These are phyloP conservation scores for Aspergillus awamori DNA, from an alignment of 2,329 filamentous ascomycete genomes.

Conservation along the genomic window DNA sequence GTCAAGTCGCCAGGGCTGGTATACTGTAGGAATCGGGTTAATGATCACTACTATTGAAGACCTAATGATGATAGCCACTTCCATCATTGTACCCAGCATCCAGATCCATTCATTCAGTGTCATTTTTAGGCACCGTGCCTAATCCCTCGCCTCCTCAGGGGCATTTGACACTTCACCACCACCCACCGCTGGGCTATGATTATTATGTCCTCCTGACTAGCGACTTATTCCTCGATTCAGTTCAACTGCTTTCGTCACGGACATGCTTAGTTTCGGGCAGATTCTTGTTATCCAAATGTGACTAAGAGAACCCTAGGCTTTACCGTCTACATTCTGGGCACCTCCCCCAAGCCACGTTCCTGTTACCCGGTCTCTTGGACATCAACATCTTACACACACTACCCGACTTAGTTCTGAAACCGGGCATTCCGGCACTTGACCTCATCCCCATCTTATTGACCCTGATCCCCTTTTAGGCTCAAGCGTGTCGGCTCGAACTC, in stretches of 20 bases:
- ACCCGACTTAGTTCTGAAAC: conserved; percentile 1
- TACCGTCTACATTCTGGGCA: conserved; percentile 13
- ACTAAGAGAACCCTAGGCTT: background rate
- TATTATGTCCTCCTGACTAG: conserved; percentile 33
- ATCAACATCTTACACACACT: background rate
- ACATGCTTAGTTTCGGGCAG: conserved; percentile 15
- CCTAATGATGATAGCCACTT: conserved; percentile 10
- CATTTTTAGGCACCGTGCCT: conserved; percentile 8
- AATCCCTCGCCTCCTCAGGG: conserved; percentile 11
- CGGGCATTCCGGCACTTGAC: conserved; percentile 1
- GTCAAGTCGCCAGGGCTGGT: conserved; percentile 13
- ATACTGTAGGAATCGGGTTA: conserved; percentile 3
- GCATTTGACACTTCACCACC: conserved; percentile 5
- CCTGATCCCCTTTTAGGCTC: conserved; percentile 12
- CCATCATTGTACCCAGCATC: conserved; percentile 6
- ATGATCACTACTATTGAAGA: conserved; percentile 9
- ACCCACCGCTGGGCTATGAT: background rate
- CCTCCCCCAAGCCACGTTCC: conserved; percentile 23
- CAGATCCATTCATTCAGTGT: background rate
- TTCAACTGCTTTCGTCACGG: conserved; percentile 37
- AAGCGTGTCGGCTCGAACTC: conserved; percentile 2
- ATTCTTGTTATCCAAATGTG: conserved; percentile 9
- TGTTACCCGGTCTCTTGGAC: background rate
- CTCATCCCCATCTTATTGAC: conserved; percentile 7
- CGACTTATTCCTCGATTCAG: conserved; percentile 12